phyloP scores from a whole-genome alignment of 306 rosid species.

The Luffa aegyptiaca region DNA sequence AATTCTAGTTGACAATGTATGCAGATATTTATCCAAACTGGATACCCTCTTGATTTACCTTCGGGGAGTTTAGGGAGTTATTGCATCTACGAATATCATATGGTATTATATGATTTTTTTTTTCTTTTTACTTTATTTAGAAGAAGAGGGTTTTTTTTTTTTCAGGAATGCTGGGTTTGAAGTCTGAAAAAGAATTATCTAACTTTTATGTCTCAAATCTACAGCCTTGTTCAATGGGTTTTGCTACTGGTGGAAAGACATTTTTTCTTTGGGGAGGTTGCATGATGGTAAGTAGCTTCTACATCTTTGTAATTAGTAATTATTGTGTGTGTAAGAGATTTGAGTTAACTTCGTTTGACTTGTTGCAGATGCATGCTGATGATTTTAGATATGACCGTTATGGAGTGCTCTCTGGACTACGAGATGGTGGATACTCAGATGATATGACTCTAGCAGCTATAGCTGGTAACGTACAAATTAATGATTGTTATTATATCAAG shows the following conservation, averaged over 20 bases:
- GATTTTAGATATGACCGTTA: constrained; percentile 70
- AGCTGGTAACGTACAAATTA: constrained; percentile 41
- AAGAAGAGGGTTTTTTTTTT: not conserved
- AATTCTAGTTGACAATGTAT: constrained; percentile 22
- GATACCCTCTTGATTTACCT: constrained; percentile 97
- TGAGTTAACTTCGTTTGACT: constrained; percentile 13
- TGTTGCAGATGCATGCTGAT: constrained; percentile 86
- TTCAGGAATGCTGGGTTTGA: not conserved
- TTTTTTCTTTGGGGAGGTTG: constrained; percentile 99
- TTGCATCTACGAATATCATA: constrained; percentile 95
- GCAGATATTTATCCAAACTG: constrained; percentile 99
- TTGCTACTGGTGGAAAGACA: constrained; percentile 98
- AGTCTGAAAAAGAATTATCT: not conserved
- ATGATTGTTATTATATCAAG: not conserved
- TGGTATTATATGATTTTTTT: constrained; percentile 40
- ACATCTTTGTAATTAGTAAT: constrained; percentile 1
- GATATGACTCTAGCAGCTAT: constrained; percentile 99
- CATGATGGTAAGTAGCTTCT: constrained; percentile 86
- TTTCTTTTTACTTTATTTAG: not conserved
- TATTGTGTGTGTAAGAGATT: constrained; percentile 10
- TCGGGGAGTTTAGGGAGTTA: constrained; percentile 98
- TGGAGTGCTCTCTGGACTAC: constrained; percentile 79
- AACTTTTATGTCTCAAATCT: not conserved
- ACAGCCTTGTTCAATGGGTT: constrained; percentile 99
- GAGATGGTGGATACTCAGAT: constrained; percentile 94